These are phyloP conservation scores for Candida methanosorbosa DNA, from an alignment of 805 yeast species.

Conservation along the genomic window DNA sequence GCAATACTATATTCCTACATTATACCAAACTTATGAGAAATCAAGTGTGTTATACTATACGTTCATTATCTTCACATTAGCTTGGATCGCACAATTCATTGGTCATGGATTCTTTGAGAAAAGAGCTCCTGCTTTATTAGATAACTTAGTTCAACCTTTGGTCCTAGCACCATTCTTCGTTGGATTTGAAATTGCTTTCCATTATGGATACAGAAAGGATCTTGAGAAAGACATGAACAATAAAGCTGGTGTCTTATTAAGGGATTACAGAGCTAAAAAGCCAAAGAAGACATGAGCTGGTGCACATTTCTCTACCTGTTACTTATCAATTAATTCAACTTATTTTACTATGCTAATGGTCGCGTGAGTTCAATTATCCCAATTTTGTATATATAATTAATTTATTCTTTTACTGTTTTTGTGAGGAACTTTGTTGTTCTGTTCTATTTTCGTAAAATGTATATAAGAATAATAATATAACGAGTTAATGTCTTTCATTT, in stretches of 20 bases:
- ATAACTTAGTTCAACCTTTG: slow-evolving; percentile 74
- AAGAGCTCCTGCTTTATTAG: slow-evolving; percentile 80
- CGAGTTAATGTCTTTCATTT: too few relatives aligned
- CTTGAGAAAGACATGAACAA: slow-evolving; percentile 41
- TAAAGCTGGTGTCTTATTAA: slow-evolving; percentile 20
- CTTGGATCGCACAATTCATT: slow-evolving; percentile 80
- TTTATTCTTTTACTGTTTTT: too few relatives aligned
- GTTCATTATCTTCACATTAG: slow-evolving; percentile 33
- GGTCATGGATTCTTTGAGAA: slow-evolving; percentile 83
- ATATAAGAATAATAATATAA: too few relatives aligned
- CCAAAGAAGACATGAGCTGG: neutral
- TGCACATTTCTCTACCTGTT: neutral
- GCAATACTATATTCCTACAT: too few relatives aligned
- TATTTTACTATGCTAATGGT: too few relatives aligned
- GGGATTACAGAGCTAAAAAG: neutral
- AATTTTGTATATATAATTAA: too few relatives aligned
- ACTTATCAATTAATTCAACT: too few relatives aligned
- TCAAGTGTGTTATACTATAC: slow-evolving; percentile 23
- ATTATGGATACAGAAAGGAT: slow-evolving; percentile 50
- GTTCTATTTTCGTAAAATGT: too few relatives aligned
- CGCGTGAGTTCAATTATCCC: too few relatives aligned
- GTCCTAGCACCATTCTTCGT: slow-evolving; percentile 91
- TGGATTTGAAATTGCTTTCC: slow-evolving; percentile 64
- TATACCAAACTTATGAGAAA: slow-evolving; percentile 7
- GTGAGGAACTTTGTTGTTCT: neutral